Evolutionary conservation across 495 filamentous ascomycete genomes (phyloP).

Genomic region (Pyrenula aspistea): DNA sequence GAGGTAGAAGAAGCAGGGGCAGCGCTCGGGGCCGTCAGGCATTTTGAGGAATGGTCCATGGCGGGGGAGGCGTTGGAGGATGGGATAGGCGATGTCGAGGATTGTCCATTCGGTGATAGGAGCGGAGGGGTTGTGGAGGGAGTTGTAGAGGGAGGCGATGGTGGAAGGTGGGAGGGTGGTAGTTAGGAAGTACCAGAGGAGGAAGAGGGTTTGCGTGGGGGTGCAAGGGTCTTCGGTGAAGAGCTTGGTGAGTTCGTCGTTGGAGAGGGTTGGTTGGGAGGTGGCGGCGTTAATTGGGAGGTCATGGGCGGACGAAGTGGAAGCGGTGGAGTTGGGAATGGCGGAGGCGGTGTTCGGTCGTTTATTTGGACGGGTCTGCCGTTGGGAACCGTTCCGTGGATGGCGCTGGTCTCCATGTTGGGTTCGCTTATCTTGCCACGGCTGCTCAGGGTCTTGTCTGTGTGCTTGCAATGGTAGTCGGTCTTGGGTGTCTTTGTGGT

Average conservation of each 20-base stretch:
- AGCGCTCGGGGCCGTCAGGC: background rate
- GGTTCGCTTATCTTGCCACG: background rate
- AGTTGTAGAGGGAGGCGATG: background rate
- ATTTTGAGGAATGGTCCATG: slow-evolving; percentile 6
- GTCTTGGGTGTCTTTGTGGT: background rate
- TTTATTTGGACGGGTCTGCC: no score
- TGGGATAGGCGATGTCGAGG: slow-evolving; percentile 5
- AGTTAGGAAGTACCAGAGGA: background rate
- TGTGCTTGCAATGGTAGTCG: background rate
- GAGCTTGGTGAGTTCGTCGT: no score
- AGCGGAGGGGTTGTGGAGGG: background rate
- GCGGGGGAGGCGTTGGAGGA: slow-evolving; percentile 8
- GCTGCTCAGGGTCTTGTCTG: background rate
- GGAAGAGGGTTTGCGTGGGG: background rate
- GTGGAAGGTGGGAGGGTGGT: background rate
- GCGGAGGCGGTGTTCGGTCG: no score
- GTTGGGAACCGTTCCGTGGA: background rate
- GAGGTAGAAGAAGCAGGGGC: background rate
- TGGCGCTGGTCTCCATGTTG: background rate
- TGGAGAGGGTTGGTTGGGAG: background rate
- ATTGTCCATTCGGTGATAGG: background rate
- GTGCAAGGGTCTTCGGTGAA: background rate
- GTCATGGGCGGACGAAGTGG: background rate
- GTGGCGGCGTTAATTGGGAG: background rate
- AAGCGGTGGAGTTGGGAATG: background rate